Percentiles rank a stretch among this genome's conserved stretches.
phyloP scores from a whole-genome alignment of 352 stramenopile species.

The Phytophthora palmivora region DNA sequence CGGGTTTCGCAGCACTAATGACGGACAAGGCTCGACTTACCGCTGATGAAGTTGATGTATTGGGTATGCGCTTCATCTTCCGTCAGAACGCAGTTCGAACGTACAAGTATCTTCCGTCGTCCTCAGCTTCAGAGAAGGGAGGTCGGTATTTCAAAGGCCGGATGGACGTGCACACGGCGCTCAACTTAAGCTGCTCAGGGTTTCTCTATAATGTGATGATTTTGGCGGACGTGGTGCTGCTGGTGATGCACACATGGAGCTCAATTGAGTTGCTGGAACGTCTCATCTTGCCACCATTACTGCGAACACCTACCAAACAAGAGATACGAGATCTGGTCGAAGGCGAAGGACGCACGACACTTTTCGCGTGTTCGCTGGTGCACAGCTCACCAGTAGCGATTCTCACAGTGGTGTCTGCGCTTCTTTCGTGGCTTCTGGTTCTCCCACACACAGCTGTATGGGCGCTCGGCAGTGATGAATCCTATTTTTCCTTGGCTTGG shows the following conservation, averaged over 20 bases:
- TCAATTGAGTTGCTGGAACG: slow-evolving; percentile 32
- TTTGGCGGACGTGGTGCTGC: slow-evolving; percentile 35
- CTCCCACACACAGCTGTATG: slow-evolving; percentile 60
- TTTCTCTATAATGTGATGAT: slow-evolving; percentile 61
- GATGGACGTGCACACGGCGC: slow-evolving; percentile 28
- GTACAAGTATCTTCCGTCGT: slow-evolving; percentile 22
- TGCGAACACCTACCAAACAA: slow-evolving; percentile 22
- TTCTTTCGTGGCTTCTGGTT: slow-evolving; percentile 68
- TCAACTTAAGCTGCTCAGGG: slow-evolving; percentile 61
- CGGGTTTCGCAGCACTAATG: slow-evolving; percentile 39
- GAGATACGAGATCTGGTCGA: slow-evolving; percentile 27
- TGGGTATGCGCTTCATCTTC: slow-evolving; percentile 51
- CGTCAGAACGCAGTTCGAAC: slow-evolving; percentile 50
- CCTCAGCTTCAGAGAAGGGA: slow-evolving; percentile 1
- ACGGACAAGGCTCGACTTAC: slow-evolving; percentile 55
- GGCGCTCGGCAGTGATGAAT: slow-evolving; percentile 36
- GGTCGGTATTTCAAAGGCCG: slow-evolving; percentile 12
- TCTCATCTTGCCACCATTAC: slow-evolving; percentile 27
- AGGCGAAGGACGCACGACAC: slow-evolving; percentile 30
- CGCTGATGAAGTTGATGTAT: slow-evolving; percentile 43
- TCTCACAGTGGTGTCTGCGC: slow-evolving; percentile 32
- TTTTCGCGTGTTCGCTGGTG: slow-evolving; percentile 51
- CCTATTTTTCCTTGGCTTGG: slow-evolving; percentile 35
- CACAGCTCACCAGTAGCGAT: slow-evolving; percentile 48
- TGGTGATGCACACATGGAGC: slow-evolving; percentile 43